Evolutionary conservation across 2,329 filamentous ascomycete genomes (phyloP).

Genomic region (Neofusicoccum parvum): DNA sequence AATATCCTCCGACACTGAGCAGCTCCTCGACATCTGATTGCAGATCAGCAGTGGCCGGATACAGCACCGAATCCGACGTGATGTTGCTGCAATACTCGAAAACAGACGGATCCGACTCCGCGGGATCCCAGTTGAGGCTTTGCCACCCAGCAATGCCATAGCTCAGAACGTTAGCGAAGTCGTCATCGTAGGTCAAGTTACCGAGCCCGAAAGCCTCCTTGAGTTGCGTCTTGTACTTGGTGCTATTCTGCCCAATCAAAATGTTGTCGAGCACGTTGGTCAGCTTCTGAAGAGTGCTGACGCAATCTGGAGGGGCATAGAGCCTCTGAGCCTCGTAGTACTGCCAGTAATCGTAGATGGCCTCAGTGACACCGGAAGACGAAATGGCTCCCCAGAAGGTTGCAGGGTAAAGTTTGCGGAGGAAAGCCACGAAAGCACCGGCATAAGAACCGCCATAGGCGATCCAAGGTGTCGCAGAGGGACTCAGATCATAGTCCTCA

Average conservation of each 20-base stretch:
- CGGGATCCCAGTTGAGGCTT: conserved; percentile 62
- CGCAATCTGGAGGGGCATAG: conserved; percentile 63
- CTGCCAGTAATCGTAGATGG: conserved; percentile 75
- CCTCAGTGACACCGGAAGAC: conserved; percentile 76
- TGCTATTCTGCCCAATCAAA: conserved; percentile 52
- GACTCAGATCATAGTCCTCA: conserved; percentile 67
- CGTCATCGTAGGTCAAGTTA: conserved; percentile 52
- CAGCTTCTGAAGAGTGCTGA: conserved; percentile 64
- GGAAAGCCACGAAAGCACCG: conserved; percentile 75
- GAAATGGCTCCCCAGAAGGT: conserved; percentile 78
- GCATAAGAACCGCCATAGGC: conserved; percentile 85
- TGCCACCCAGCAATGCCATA: conserved; percentile 56
- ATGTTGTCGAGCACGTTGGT: conserved; percentile 63
- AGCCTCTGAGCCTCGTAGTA: conserved; percentile 63
- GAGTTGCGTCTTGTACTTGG: conserved; percentile 45
- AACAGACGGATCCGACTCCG: conserved; percentile 52
- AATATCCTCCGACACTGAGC: conserved; percentile 52
- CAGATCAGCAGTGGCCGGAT: conserved; percentile 41
- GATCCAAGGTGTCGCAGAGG: conserved; percentile 69
- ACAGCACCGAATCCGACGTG: conserved; percentile 48
- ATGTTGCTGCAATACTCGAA: conserved; percentile 60
- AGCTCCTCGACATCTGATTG: conserved; percentile 47
- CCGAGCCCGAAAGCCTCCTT: conserved; percentile 58
- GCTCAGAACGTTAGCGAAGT: conserved; percentile 55
- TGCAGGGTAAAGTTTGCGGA: conserved; percentile 76